Base-by-base conservation (phyloP, 2,329 filamentous ascomycete genomes). In the Xylaria sp. region DNA sequence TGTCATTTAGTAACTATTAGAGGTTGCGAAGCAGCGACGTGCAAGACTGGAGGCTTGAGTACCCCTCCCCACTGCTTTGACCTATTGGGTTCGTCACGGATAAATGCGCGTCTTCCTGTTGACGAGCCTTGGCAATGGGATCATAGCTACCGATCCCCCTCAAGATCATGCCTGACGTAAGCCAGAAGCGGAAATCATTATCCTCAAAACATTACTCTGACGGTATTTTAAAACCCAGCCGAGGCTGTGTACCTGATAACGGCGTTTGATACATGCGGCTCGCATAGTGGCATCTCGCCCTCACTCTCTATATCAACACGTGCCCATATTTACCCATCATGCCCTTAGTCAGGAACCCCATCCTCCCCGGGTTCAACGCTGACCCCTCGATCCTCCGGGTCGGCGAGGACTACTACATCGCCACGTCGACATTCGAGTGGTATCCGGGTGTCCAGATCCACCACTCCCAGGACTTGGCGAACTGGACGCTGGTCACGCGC, bases 361-460 rank as follows among this genome's bases (percentile, higher is more conserved):
- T 86, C 68, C 78, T 86, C 21, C 83, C 83, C 15, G 83, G 83
- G 33, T 86, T 85, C 74, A 83, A 86, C 70, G 76, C 83, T 40
- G 83, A 86, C 73, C 83, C 83, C 21, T 85, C 83, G 12, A 79
- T 85, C 67, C 65, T 84, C 37, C 76, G 83, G 21, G 83, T 84
- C 37, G 81, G 81, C 21, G 71, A 78, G 15, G 81, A 84, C 72
- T 85, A 84, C 72, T 85, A 84, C 74, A 83, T 85, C 66, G 83
- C 83, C 25, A 84, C 81, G 0, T 84, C 82, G 25, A 84, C 83
- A 0, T 85, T 85, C 60, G 83, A 85, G 66, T 85, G 82, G 82
- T 84, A 77, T 59, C 83, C 83, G 0, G 83, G 83, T 12, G 82
- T 85, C 19, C 83, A 84, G 68, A 85, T 85, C 63, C 82, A 84